These are phyloP conservation scores for Thelephora aurantiotincta DNA, from an alignment of 768 basidiomycete genomes.

Conservation along the genomic window DNA sequence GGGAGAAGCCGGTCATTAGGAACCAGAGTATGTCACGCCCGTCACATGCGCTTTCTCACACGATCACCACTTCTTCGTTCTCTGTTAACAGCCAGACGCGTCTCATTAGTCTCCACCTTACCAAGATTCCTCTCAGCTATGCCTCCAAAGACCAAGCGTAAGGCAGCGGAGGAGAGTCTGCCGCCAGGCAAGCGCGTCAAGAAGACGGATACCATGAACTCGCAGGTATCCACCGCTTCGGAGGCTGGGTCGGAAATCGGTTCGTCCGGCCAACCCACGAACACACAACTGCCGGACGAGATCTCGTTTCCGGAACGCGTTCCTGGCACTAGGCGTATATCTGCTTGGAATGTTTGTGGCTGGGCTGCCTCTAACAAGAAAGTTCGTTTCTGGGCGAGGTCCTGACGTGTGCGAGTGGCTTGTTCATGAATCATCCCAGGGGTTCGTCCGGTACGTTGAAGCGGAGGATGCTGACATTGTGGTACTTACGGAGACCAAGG, in stretches of 20 bases:
- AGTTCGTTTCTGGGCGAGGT: slow-evolving; percentile 22
- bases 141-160: no score
- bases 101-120: no score
- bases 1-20: no score
- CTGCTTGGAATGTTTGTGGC: slow-evolving; percentile 74
- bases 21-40: no score
- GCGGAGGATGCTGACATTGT: slow-evolving; percentile 81
- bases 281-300: slow-evolving; percentile 52
- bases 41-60: no score
- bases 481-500: slow-evolving; percentile 81
- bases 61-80: no score
- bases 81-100: no score
- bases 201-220: no score
- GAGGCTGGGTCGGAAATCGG: not conserved
- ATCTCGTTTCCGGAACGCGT: slow-evolving; percentile 41
- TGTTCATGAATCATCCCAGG: slow-evolving; percentile 23
- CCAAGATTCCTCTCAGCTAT: no score
- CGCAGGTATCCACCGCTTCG: not conserved
- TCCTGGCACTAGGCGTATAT: slow-evolving; percentile 37
- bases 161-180: no score
- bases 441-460: slow-evolving; percentile 70
- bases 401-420: not conserved
- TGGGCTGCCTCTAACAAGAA: slow-evolving; percentile 67
- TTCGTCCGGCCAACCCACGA: slow-evolving; percentile 49
- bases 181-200: not conserved